Evolutionary conservation across 768 basidiomycete genomes (phyloP).

Genomic region (Kwoniella europaea): DNA sequence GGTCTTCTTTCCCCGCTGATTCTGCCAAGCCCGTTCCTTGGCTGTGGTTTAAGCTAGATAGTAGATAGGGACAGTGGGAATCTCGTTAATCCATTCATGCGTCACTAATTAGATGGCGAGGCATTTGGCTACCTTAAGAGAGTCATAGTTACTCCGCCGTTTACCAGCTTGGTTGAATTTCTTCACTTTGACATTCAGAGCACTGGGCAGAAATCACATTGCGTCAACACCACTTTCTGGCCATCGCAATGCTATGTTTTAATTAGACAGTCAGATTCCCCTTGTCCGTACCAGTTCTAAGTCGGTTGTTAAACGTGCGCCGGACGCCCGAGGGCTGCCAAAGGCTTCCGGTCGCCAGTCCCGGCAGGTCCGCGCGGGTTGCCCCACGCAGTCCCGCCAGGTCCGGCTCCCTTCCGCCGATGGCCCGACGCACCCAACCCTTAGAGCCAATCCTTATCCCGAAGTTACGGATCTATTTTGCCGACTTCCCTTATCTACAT

Average conservation of each 20-base stretch:
- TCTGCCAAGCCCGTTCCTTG: slow-evolving; percentile 55
- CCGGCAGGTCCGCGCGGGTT: slow-evolving; percentile 62
- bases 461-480: slow-evolving; percentile 82
- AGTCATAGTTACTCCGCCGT: slow-evolving; percentile 80
- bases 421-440: slow-evolving; percentile 78
- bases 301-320: slow-evolving; percentile 65
- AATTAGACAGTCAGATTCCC: slow-evolving; percentile 82
- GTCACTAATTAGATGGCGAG: slow-evolving; percentile 60
- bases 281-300: slow-evolving; percentile 76
- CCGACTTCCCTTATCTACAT: slow-evolving; percentile 80
- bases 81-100: too few relatives aligned
- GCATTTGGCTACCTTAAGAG: slow-evolving; percentile 79
- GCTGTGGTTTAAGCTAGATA: too few relatives aligned
- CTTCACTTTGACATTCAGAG: slow-evolving; percentile 82
- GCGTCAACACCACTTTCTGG: slow-evolving; percentile 72
- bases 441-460: slow-evolving; percentile 71
- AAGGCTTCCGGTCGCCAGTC: slow-evolving; percentile 58
- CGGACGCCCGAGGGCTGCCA: slow-evolving; percentile 66
- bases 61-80: too few relatives aligned
- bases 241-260: slow-evolving; percentile 72
- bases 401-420: slow-evolving; percentile 73
- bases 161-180: slow-evolving; percentile 78
- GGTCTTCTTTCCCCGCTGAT: slow-evolving; percentile 72
- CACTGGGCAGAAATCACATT: slow-evolving; percentile 83
- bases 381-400: slow-evolving; percentile 73